Percentiles rank a stretch among this genome's conserved stretches.
Evolutionary conservation across 2,329 filamentous ascomycete genomes (phyloP).

Genomic region (Bipolaris victoriae): DNA sequence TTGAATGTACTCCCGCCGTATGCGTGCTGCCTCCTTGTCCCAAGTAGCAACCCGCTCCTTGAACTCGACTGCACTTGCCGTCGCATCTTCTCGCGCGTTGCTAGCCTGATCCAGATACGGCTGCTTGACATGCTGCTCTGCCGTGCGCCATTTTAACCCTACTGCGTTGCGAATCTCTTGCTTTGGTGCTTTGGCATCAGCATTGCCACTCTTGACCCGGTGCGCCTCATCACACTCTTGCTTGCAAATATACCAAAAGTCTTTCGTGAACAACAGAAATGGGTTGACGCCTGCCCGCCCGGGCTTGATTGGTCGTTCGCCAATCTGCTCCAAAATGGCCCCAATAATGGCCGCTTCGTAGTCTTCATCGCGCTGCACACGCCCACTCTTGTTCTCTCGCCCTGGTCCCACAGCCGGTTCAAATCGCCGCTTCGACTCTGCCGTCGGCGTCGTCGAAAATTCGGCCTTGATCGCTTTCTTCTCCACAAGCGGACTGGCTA

Average conservation of each 20-base stretch:
- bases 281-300: slow-evolving; percentile 78
- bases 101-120: slow-evolving; percentile 80
- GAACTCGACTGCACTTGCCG: slow-evolving; percentile 63
- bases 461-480: slow-evolving; percentile 57
- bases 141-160: slow-evolving; percentile 89
- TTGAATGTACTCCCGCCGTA: slow-evolving; percentile 53
- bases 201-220: slow-evolving; percentile 67
- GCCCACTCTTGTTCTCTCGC: slow-evolving; percentile 29
- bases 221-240: slow-evolving; percentile 72
- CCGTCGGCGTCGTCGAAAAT: slow-evolving; percentile 17
- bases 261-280: slow-evolving; percentile 88
- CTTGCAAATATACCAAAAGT: slow-evolving; percentile 67
- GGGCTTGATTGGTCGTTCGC: slow-evolving; percentile 76
- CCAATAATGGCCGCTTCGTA: slow-evolving; percentile 65
- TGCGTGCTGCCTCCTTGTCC: slow-evolving; percentile 68
- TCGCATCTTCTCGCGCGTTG: slow-evolving; percentile 71
- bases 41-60: slow-evolving; percentile 70
- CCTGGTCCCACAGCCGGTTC: slow-evolving; percentile 23
- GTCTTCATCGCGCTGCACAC: slow-evolving; percentile 47
- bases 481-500: slow-evolving; percentile 75
- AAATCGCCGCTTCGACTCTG: slow-evolving; percentile 34
- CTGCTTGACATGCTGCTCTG: slow-evolving; percentile 70
- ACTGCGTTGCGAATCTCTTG: slow-evolving; percentile 83
- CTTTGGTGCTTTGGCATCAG: slow-evolving; percentile 69
- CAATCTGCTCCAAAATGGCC: slow-evolving; percentile 67